Base-by-base conservation (phyloP, 139 green algal genomes). In the Coelastrella sp. region DNA sequence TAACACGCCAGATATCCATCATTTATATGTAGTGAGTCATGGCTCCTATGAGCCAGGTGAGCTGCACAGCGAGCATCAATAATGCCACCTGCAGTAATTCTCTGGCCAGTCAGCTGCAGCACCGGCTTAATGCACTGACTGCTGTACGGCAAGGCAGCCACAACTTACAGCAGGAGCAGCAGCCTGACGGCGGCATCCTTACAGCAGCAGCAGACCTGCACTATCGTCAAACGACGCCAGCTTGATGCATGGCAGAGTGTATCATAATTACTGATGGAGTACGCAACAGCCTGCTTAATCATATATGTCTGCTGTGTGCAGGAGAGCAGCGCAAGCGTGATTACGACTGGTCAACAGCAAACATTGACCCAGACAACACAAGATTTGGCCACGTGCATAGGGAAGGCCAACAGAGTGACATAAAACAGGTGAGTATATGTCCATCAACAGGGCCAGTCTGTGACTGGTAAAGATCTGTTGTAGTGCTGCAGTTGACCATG, bases 281-380 rank as follows among this genome's bases (percentile, higher is more conserved):
- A 49, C 35, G 35, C 35, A 49, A 49, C 35, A 49, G 35, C 35
- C 15, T 73, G 65, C 65, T 73, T 15, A 73, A 73, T 73, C 15
- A 17, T 17, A 22, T 73, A 22, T 15, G 14, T 78, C 22, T 25
- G 72, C 19, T 74, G 35, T 8, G 19, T 58, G 90, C 91, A 91
- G 94, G 94, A 14, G 95, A 96, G 91, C 95, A 96, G 90, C 90
- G 92, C 49, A 89, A 82, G 6, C 91, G 95, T 4, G 80, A 89
- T 24, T 97, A 97, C 88, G 91, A 97, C 86, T 97, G 95, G 96
- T 57, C 90, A 10, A 70, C 49, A 19, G 73, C 92, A 6, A 91
- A 92, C 7, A 79, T 96, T 6, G 85, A 97, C 90, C 94, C 94
- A 1, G 25, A 19, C 17, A 63, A 24, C 7, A 85, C 95, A 87